Evolutionary conservation across 768 basidiomycete species (phyloP).

Genomic region (Rhodotorula diobovata): DNA sequence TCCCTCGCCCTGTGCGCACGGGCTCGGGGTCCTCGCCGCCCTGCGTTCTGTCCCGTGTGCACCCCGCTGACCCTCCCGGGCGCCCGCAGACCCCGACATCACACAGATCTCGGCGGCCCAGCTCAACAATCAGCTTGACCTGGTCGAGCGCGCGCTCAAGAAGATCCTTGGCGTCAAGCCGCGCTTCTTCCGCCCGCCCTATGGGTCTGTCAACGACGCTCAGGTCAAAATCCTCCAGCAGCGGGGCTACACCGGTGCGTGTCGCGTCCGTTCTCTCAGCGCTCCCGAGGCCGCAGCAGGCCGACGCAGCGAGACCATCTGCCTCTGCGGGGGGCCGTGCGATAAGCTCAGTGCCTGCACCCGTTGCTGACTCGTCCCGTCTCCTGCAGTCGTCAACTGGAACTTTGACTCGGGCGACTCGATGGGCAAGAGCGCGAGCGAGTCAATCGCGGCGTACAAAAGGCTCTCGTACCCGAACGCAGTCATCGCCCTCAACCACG

Average conservation of each 20-base stretch:
- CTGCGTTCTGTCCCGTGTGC: too few relatives aligned
- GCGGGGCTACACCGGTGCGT: constrained; percentile 39
- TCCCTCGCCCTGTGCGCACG: too few relatives aligned
- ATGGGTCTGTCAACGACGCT: constrained; percentile 22
- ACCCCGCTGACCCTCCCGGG: too few relatives aligned
- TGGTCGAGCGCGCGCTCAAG: constrained; percentile 39
- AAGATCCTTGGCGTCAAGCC: constrained; percentile 43
- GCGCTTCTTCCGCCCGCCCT: constrained; percentile 41
- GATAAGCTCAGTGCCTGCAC: too few relatives aligned
- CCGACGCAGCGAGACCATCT: too few relatives aligned
- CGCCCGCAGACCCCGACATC: constrained; percentile 35
- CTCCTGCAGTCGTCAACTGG: constrained; percentile 25
- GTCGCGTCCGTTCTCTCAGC: too few relatives aligned
- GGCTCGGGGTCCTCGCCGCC: neutral
- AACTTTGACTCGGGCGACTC: constrained; percentile 39
- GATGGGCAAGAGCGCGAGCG: constrained; percentile 10
- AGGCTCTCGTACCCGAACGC: constrained; percentile 27
- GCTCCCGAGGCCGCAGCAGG: too few relatives aligned
- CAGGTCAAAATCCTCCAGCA: constrained; percentile 22
- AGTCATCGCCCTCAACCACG: constrained; percentile 42
- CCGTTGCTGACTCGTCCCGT: too few relatives aligned
- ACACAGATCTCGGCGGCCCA: constrained; percentile 21
- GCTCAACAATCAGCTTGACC: constrained; percentile 38
- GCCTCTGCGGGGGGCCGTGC: too few relatives aligned
- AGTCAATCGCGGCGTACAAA: constrained; percentile 30